These are phyloP conservation scores for Scytalidium lignicola DNA, from an alignment of 2,329 filamentous ascomycete genomes.

Conservation along the genomic window DNA sequence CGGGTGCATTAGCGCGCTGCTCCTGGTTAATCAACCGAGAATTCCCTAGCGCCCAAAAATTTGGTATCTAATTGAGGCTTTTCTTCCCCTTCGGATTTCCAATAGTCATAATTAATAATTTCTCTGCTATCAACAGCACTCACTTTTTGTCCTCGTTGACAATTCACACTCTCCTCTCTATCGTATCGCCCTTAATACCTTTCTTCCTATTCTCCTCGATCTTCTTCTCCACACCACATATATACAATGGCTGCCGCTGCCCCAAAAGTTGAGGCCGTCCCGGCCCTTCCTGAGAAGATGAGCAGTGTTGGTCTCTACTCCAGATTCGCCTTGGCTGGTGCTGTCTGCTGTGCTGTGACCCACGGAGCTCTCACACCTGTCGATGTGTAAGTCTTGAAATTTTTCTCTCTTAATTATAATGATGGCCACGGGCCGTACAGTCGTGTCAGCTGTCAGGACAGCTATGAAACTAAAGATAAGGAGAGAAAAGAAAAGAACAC, in stretches of 20 bases:
- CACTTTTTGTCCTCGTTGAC: not conserved
- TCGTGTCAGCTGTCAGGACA: not conserved
- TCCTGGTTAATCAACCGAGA: not conserved
- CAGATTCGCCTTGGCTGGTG: constrained; percentile 94
- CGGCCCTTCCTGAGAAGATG: constrained; percentile 40
- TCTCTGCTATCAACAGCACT: constrained; percentile 30
- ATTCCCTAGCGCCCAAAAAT: not conserved
- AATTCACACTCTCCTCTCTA: not conserved
- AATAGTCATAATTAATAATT: not conserved
- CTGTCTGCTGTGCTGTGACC: constrained; percentile 96
- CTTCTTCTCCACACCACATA: not conserved
- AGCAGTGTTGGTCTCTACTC: constrained; percentile 75
- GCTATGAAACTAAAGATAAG: too few relatives aligned
- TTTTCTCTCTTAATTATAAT: not conserved
- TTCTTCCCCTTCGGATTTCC: not conserved
- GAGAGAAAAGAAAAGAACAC: constrained; percentile 7
- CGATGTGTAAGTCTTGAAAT: constrained; percentile 79
- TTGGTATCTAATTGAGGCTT: not conserved
- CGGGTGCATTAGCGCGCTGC: not conserved
- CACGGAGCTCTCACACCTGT: constrained; percentile 96
- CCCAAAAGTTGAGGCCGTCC: constrained; percentile 19
- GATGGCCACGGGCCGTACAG: not conserved
- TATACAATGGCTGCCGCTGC: not conserved
- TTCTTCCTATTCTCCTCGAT: not conserved
- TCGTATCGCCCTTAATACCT: not conserved